Evolutionary conservation across 306 rosid species (phyloP).

Genomic region (Rosa lucieae): DNA sequence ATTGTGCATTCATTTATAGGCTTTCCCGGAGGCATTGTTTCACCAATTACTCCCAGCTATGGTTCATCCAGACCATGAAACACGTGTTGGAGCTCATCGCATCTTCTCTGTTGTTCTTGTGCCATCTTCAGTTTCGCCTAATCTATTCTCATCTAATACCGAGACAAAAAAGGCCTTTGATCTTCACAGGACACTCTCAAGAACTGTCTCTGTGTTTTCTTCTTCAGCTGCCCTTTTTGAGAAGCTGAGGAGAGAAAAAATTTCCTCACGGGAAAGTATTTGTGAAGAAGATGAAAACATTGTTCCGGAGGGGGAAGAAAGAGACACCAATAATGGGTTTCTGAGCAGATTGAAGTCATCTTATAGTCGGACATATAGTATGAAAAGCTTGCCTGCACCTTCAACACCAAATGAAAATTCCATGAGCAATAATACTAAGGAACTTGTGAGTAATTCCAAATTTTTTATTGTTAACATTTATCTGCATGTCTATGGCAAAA

Average conservation of each 20-base stretch:
- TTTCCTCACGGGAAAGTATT: conserved; percentile 48
- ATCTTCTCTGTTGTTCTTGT: conserved; percentile 86
- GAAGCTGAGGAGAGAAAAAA: conserved; percentile 66
- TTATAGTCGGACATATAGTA: conserved; percentile 44
- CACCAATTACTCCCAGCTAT: conserved; percentile 85
- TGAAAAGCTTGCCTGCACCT: conserved; percentile 38
- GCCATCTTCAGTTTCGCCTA: conserved; percentile 70
- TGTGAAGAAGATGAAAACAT: conserved; percentile 34
- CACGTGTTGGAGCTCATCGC: conserved; percentile 79
- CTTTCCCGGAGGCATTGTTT: conserved; percentile 93
- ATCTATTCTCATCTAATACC: conserved; percentile 32
- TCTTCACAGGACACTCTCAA: conserved; percentile 72
- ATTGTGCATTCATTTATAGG: conserved; percentile 40
- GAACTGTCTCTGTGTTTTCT: conserved; percentile 83
- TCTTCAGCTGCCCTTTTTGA: conserved; percentile 94
- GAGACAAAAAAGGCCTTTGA: conserved; percentile 43
- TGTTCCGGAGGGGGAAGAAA: conserved; percentile 40
- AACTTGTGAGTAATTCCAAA: conserved; percentile 50
- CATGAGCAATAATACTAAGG: conserved; percentile 34
- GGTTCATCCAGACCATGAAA: conserved; percentile 95
- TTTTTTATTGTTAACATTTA: neutral
- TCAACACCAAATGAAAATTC: conserved; percentile 35
- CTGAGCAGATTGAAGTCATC: conserved; percentile 56
- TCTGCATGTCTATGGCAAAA: neutral
- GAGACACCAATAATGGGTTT: conserved; percentile 39